These are phyloP conservation scores for Fusarium sp. DNA, from an alignment of 2,329 filamentous ascomycete species.

Conservation along the genomic window DNA sequence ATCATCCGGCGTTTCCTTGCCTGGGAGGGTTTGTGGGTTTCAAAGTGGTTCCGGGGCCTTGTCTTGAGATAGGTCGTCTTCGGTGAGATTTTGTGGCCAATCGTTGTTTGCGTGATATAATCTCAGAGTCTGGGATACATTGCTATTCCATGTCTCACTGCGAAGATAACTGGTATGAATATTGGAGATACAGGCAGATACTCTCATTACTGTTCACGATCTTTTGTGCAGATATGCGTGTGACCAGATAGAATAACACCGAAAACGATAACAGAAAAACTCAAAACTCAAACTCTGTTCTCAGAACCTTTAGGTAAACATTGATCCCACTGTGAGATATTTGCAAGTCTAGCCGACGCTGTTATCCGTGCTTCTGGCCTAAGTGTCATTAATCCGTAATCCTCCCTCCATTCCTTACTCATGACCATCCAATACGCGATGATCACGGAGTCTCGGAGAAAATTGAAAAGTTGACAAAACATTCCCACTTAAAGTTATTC, in stretches of 20 bases:
- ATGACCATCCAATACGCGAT: background rate
- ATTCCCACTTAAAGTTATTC: background rate
- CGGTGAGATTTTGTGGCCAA: background rate
- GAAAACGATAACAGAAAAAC: background rate
- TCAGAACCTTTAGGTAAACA: background rate
- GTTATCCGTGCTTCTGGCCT: background rate
- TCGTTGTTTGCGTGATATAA: conserved; percentile 13
- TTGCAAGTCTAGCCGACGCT: conserved; percentile 4
- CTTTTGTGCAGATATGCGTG: background rate
- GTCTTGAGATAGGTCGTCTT: background rate
- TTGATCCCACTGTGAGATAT: background rate
- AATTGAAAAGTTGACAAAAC: background rate
- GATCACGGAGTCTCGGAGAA: background rate
- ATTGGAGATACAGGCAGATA: background rate
- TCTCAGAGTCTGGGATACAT: background rate
- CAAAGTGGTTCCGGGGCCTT: background rate
- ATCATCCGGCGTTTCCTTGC: conserved; percentile 15
- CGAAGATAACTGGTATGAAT: background rate
- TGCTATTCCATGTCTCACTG: background rate
- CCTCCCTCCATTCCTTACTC: background rate
- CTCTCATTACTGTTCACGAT: background rate
- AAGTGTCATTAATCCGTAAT: background rate
- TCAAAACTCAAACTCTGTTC: background rate
- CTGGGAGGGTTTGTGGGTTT: background rate
- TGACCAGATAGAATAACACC: background rate